These are phyloP conservation scores for Trypanosoma melophagium DNA, from an alignment of 208 protist genomes.

Conservation along the genomic window DNA sequence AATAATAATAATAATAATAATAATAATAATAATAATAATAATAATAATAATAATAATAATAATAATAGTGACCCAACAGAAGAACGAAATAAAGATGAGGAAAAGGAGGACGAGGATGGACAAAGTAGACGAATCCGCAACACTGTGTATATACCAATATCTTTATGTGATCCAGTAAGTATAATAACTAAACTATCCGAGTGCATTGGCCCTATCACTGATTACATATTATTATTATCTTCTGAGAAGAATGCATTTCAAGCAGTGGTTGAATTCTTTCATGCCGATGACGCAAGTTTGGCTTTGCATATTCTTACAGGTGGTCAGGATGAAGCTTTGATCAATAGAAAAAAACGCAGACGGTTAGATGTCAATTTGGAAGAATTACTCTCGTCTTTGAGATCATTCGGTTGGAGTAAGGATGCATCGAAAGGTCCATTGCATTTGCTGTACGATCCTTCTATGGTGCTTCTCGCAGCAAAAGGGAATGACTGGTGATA, in stretches of 20 bases:
- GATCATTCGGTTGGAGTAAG: slow-evolving; percentile 14
- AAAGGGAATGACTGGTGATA: background rate
- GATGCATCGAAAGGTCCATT: background rate
- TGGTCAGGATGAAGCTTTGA: background rate
- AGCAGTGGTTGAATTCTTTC: slow-evolving; percentile 28
- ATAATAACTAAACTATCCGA: slow-evolving; percentile 26
- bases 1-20: background rate
- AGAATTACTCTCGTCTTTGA: slow-evolving; percentile 14
- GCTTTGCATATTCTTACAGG: slow-evolving; percentile 15
- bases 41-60: background rate
- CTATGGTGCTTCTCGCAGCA: background rate
- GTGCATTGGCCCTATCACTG: slow-evolving; percentile 26
- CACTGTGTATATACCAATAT: slow-evolving; percentile 17
- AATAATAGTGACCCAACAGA: background rate
- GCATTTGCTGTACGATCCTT: no score
- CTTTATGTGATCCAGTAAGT: slow-evolving; percentile 18
- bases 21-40: background rate
- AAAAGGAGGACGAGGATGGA: background rate
- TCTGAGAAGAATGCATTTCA: slow-evolving; percentile 8
- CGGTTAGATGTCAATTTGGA: background rate
- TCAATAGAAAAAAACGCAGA: background rate
- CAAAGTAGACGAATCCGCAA: slow-evolving; percentile 19
- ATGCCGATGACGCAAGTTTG: slow-evolving; percentile 16
- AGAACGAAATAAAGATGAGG: background rate
- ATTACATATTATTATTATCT: slow-evolving; percentile 24